Conservation (phyloP, 106 monocot species). For the Acanthochlamys bracteata region DNA sequence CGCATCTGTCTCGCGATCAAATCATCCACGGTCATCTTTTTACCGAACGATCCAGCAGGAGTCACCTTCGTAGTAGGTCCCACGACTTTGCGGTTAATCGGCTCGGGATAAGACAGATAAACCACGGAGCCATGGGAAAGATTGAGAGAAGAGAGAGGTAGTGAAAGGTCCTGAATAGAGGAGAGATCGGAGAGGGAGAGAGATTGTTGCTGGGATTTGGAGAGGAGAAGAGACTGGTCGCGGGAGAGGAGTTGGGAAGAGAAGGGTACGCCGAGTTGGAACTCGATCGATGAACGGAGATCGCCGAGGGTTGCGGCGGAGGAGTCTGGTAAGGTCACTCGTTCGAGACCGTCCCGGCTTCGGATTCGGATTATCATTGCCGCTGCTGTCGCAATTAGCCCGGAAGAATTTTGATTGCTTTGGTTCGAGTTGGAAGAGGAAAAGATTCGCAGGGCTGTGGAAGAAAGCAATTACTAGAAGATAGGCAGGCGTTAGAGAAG, state of each 20-base stretch:
- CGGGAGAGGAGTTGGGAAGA: constrained; percentile 58
- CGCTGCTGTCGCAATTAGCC: not conserved
- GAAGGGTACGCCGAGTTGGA: constrained; percentile 61
- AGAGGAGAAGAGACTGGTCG: constrained; percentile 59
- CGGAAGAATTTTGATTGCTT: too few relatives aligned
- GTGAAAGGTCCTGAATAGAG: constrained; percentile 15
- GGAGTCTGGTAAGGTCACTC: constrained; percentile 53
- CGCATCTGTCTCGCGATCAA: constrained; percentile 90
- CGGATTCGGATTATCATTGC: constrained; percentile 87
- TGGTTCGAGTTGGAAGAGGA: too few relatives aligned
- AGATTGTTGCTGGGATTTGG: constrained; percentile 49
- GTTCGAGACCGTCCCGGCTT: constrained; percentile 92
- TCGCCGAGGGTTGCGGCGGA: constrained; percentile 41
- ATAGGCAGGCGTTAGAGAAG: too few relatives aligned
- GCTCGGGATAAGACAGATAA: constrained; percentile 48
- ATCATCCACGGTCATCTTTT: constrained; percentile 95
- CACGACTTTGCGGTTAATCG: constrained; percentile 11
- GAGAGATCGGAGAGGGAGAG: constrained; percentile 48
- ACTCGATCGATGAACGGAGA: constrained; percentile 62
- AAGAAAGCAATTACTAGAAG: too few relatives aligned
- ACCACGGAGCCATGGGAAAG: constrained; percentile 74
- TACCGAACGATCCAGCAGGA: constrained; percentile 69
- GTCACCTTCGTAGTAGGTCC: constrained; percentile 22
- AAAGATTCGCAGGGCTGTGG: too few relatives aligned
- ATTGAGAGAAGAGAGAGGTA: constrained; percentile 45